phyloP scores from a whole-genome alignment of 495 filamentous ascomycete genomes.

The Penicillium coprophilum region DNA sequence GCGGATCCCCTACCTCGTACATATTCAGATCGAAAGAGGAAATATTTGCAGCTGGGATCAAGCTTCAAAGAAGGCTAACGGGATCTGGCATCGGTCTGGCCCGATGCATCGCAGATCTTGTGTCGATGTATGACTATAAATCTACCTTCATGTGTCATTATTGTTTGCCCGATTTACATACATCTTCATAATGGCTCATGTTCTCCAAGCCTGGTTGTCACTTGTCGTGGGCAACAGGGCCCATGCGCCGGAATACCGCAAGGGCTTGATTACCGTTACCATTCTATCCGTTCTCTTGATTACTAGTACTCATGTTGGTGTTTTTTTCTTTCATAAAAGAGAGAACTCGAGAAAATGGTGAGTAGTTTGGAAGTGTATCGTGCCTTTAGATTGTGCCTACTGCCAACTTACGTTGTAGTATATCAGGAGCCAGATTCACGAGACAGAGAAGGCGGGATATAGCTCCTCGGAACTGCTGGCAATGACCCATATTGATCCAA shows the following conservation, averaged over 20 bases:
- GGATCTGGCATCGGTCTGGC: too few species aligned
- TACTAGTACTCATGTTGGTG: conserved; percentile 24
- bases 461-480: background rate
- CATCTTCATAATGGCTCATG: conserved; percentile 48
- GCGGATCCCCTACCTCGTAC: too few species aligned
- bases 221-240: conserved; percentile 51
- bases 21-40: too few species aligned
- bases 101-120: too few species aligned
- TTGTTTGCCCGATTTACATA: too few species aligned
- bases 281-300: conserved; percentile 37
- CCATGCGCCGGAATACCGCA: conserved; percentile 49
- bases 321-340: conserved; percentile 37
- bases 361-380: background rate
- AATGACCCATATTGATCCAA: background rate
- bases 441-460: conserved; percentile 3
- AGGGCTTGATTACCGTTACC: conserved; percentile 47
- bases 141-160: too few species aligned
- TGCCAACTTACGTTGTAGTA: conserved; percentile 1
- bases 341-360: conserved; percentile 35
- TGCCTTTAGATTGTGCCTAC: background rate
- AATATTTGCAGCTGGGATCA: too few species aligned
- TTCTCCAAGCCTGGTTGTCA: conserved; percentile 51
- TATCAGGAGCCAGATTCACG: background rate
- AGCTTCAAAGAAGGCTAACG: too few species aligned
- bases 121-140: too few species aligned